phyloP scores from a whole-genome alignment of 495 filamentous ascomycete genomes.

The Aspergillus carlsbadensis region DNA sequence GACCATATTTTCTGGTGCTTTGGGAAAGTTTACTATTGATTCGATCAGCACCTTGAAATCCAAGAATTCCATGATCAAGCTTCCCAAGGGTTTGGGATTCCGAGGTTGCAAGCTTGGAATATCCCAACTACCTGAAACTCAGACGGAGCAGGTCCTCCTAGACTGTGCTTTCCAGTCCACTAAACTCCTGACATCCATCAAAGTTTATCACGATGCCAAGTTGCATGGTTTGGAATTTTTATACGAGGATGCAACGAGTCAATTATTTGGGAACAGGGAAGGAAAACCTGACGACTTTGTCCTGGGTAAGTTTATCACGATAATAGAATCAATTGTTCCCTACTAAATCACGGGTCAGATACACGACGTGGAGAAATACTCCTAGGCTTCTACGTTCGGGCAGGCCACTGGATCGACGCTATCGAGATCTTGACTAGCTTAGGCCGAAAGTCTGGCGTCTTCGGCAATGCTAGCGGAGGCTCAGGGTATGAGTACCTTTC shows the following conservation, averaged over 20 bases:
- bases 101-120: slow-evolving; percentile 74
- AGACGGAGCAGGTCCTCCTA: slow-evolving; percentile 72
- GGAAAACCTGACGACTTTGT: slow-evolving; percentile 74
- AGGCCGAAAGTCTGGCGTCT: slow-evolving; percentile 80
- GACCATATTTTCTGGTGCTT: slow-evolving; percentile 69
- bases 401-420: slow-evolving; percentile 84
- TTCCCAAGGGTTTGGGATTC: slow-evolving; percentile 75
- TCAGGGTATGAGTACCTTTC: slow-evolving; percentile 61
- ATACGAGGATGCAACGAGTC: slow-evolving; percentile 83
- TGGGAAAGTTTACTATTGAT: slow-evolving; percentile 69
- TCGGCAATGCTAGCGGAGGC: slow-evolving; percentile 79
- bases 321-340: no score
- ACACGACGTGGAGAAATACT: slow-evolving; percentile 82
- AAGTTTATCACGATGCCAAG: slow-evolving; percentile 74
- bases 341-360: slow-evolving; percentile 49
- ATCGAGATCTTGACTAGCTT: slow-evolving; percentile 88
- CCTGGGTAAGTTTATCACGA: slow-evolving; percentile 55
- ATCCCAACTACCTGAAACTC: slow-evolving; percentile 68
- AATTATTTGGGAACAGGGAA: slow-evolving; percentile 85
- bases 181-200: slow-evolving; percentile 71
- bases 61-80: slow-evolving; percentile 68
- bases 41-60: slow-evolving; percentile 68
- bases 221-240: slow-evolving; percentile 89
- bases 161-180: slow-evolving; percentile 65
- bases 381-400: slow-evolving; percentile 80